A percentile compares a stretch with the other conserved stretches of the same genome.
Evolutionary conservation across 2,329 filamentous ascomycete species (phyloP).

Genomic region (Trichoderma atrobrunneum): DNA sequence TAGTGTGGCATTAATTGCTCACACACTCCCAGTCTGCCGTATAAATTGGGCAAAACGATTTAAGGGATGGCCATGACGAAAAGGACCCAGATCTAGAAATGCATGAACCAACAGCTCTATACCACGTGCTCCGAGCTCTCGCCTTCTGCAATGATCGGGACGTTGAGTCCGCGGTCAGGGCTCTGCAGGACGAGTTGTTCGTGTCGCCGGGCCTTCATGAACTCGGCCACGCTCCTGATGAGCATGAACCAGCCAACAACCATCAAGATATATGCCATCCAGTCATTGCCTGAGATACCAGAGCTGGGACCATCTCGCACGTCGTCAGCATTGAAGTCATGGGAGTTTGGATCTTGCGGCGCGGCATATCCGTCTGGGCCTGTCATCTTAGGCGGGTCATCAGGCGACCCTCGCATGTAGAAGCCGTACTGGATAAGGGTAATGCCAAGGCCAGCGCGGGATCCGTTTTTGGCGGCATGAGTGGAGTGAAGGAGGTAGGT

Average conservation of each 20-base stretch:
- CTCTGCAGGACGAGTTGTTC: conserved; percentile 92
- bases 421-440: conserved; percentile 97
- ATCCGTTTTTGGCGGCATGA: conserved; percentile 96
- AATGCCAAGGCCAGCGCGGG: conserved; percentile 87
- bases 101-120: conserved; percentile 36
- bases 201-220: conserved; percentile 80
- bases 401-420: conserved; percentile 72
- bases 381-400: conserved; percentile 44
- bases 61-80: neutral
- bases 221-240: conserved; percentile 90
- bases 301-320: conserved; percentile 53
- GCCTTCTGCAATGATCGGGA: conserved; percentile 82
- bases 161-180: conserved; percentile 79
- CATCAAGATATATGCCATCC: conserved; percentile 91
- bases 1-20: neutral
- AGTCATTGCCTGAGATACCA: conserved; percentile 71
- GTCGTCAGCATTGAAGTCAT: conserved; percentile 76
- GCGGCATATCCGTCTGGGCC: conserved; percentile 60
- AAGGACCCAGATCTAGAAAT: conserved; percentile 18
- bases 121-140: conserved; percentile 77
- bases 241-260: conserved; percentile 97
- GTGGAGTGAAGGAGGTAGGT: conserved; percentile 98
- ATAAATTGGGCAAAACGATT: neutral
- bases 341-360: conserved; percentile 83
- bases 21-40: neutral